Conservation (phyloP, 139 green algal genomes). For the Nannochloris sp. region DNA sequence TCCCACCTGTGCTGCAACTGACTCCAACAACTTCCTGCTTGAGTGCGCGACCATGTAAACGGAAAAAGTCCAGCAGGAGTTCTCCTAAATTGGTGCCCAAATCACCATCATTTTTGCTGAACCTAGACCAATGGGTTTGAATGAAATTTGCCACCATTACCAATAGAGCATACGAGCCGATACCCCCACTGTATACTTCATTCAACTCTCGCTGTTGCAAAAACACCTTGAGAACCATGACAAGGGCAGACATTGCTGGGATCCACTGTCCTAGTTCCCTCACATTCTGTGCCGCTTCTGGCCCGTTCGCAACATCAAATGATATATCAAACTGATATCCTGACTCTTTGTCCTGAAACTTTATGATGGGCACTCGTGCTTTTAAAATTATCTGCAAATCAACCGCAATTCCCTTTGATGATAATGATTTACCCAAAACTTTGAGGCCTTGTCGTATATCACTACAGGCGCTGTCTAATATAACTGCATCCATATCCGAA, state of each 20-base stretch:
- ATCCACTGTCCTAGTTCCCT: slow-evolving; percentile 48
- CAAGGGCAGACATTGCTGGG: slow-evolving; percentile 72
- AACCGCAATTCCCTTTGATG: slow-evolving; percentile 43
- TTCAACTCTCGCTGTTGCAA: slow-evolving; percentile 91
- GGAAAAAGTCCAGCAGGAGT: slow-evolving; percentile 89
- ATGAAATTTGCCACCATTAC: slow-evolving; percentile 84
- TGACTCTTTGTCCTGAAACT: slow-evolving; percentile 71
- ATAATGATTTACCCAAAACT: slow-evolving; percentile 57
- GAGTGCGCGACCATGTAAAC: slow-evolving; percentile 59
- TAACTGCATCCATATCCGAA: slow-evolving; percentile 85
- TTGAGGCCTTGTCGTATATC: slow-evolving; percentile 54
- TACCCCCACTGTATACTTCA: slow-evolving; percentile 89
- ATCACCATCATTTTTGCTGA: background rate
- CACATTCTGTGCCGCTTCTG: slow-evolving; percentile 43
- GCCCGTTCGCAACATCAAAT: slow-evolving; percentile 82
- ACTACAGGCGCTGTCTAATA: slow-evolving; percentile 43
- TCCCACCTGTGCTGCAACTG: slow-evolving; percentile 32
- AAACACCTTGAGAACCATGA: slow-evolving; percentile 81
- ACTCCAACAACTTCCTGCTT: slow-evolving; percentile 35
- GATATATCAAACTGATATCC: slow-evolving; percentile 86
- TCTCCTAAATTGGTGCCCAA: slow-evolving; percentile 66
- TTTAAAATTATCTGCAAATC: slow-evolving; percentile 83
- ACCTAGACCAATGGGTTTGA: slow-evolving; percentile 57
- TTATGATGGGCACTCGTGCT: slow-evolving; percentile 91
- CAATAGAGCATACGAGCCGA: slow-evolving; percentile 89